A percentile compares a stretch with the other conserved stretches of the same genome.
These are phyloP conservation scores for Mortierella sp. DNA, from an alignment of 371 early-diverging fungal species.

Conservation along the genomic window DNA sequence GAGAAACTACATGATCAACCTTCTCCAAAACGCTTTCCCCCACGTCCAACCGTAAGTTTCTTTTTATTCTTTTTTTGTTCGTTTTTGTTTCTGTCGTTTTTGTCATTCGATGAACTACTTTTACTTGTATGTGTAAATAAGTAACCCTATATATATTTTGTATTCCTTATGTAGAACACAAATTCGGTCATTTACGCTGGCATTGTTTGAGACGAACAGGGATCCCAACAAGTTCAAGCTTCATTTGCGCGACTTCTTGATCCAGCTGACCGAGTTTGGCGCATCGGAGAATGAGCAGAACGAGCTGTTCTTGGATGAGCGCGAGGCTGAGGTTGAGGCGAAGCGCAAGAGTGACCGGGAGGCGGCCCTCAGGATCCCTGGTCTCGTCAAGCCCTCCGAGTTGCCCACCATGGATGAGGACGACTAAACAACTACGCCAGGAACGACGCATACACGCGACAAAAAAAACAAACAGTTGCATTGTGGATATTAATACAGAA, in stretches of 20 bases:
- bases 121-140: background rate
- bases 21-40: constrained; percentile 92
- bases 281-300: constrained; percentile 74
- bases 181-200: constrained; percentile 89
- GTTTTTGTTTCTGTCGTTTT: constrained; percentile 2
- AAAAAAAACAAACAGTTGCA: too few species aligned
- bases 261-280: constrained; percentile 78
- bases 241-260: constrained; percentile 97
- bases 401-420: constrained; percentile 80
- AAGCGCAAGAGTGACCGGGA: constrained; percentile 87
- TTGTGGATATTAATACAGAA: too few species aligned
- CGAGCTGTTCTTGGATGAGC: constrained; percentile 92
- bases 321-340: constrained; percentile 87
- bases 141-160: too few species aligned
- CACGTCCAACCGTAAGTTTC: constrained; percentile 83
- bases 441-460: too few species aligned
- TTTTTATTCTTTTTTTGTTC: background rate
- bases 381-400: constrained; percentile 96
- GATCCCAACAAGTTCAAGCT: constrained; percentile 88
- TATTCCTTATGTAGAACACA: too few species aligned
- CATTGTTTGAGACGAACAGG: constrained; percentile 85
- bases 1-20: constrained; percentile 82
- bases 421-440: constrained; percentile 60
- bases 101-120: background rate
- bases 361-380: constrained; percentile 92